Base-by-base conservation (phyloP, 768 basidiomycete species). In the Dioszegia hungarica region DNA sequence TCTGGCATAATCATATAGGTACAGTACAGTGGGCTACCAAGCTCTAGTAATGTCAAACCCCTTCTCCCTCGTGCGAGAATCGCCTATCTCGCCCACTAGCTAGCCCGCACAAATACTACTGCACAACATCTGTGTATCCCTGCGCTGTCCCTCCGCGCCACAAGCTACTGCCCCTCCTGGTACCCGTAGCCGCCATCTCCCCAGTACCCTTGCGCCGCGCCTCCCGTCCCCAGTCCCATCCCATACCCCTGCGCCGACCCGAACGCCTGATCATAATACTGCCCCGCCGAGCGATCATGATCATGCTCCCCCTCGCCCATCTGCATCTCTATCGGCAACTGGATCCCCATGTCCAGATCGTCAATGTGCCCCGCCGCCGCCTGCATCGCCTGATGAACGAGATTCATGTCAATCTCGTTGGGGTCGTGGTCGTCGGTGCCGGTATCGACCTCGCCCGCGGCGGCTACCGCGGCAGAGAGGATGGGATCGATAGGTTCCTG, bases 311-410 rank as follows among this genome's bases (percentile, higher is more conserved):
- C 49, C 11, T 51, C 49, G 14, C 62, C 60, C 70, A 72, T 72
- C 28, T 68, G 67, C 70, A 72, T 72, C 36, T 72, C 70, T 39
- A 68, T 68, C 15, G 70, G 70, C 28, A 72, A 41, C 37, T 68
- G 62, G 12, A 72, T 67, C 9, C 70, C 69, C 66, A 71, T 72
- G 5, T 72, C 70, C 40, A 72, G 46, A 34, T 72, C 70, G 47
- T 72, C 70, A 54, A 72, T 72, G 40, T 67, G 62, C 2, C 62
- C 63, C 0, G 59, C 61, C 17, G 68, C 68, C 29, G 68, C 65
- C 33, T 66, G 59, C 59, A 68, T 68, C n/a, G 69, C 69, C 48
- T 67, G 67, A 38, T 68, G 67, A 8, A 68, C 67, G 62, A 68
- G 67, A 43, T 66, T 60, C 28, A 68, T 72, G 36, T 72, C 65